Percentiles rank a stretch among this genome's conserved stretches.
Conservation (phyloP, 768 basidiomycete genomes). For the Stropharia rugosoannulata region DNA sequence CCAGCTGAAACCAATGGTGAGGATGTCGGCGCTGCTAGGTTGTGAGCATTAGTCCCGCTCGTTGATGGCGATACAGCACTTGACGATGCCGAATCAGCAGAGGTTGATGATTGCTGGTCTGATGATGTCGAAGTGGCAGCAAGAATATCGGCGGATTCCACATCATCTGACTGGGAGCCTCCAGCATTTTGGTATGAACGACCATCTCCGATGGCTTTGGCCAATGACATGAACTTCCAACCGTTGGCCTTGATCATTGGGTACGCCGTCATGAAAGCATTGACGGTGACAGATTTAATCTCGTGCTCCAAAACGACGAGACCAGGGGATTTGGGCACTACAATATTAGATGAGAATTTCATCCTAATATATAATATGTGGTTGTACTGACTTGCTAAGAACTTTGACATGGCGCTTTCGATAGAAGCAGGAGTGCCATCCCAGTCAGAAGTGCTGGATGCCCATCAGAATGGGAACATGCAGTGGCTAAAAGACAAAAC, state of each 20-base stretch:
- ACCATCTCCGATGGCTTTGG: slow-evolving; percentile 37
- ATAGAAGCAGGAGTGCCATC: slow-evolving; percentile 51
- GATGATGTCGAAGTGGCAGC: slow-evolving; percentile 6
- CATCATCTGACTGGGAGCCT: slow-evolving; percentile 31
- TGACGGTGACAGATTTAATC: slow-evolving; percentile 54
- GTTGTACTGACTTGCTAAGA: slow-evolving; percentile 47
- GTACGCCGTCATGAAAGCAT: slow-evolving; percentile 65
- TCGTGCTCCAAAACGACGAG: slow-evolving; percentile 88
- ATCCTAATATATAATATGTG: neutral
- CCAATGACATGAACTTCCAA: slow-evolving; percentile 68
- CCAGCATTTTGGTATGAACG: slow-evolving; percentile 48
- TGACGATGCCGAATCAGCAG: neutral
- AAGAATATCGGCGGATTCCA: slow-evolving; percentile 24
- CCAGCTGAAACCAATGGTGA: neutral
- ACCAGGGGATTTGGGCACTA: slow-evolving; percentile 73
- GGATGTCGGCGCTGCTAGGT: neutral
- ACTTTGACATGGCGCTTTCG: slow-evolving; percentile 47
- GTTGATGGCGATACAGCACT: neutral
- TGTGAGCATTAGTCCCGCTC: neutral
- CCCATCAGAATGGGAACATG: neutral
- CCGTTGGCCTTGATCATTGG: slow-evolving; percentile 63
- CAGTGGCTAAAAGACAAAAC: slow-evolving; percentile 14
- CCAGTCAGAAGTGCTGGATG: slow-evolving; percentile 73
- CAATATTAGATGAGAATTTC: neutral
- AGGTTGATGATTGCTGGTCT: slow-evolving; percentile 4